Percentiles rank a stretch among this genome's conserved stretches.
These are phyloP conservation scores for Moelleriella libera DNA, from an alignment of 2,329 filamentous ascomycete genomes.

Conservation along the genomic window DNA sequence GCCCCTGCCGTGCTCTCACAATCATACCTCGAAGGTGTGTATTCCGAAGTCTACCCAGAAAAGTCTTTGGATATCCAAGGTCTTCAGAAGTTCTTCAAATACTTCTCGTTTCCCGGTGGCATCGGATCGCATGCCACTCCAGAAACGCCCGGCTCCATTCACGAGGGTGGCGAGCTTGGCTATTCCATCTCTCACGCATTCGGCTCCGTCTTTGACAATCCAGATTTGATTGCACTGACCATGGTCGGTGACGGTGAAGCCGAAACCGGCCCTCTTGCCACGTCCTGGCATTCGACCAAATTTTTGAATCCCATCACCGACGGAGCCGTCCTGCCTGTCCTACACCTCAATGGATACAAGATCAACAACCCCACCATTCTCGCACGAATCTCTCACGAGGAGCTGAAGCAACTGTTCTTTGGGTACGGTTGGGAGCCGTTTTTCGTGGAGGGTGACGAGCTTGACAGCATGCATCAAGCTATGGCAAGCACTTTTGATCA, in stretches of 20 bases:
- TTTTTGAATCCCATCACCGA: conserved; percentile 69
- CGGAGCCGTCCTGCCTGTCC: conserved; percentile 62
- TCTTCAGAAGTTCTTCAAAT: conserved; percentile 65
- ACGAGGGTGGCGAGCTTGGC: conserved; percentile 72
- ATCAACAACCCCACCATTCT: conserved; percentile 70
- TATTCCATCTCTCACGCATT: conserved; percentile 72
- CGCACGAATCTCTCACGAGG: conserved; percentile 59
- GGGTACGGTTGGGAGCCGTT: conserved; percentile 72
- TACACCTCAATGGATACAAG: conserved; percentile 75
- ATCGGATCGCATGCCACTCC: conserved; percentile 67
- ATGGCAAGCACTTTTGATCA: conserved; percentile 67
- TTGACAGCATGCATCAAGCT: conserved; percentile 65
- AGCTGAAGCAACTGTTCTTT: conserved; percentile 53
- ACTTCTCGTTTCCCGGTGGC: conserved; percentile 70
- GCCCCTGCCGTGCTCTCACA: conserved; percentile 65
- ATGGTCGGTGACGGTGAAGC: conserved; percentile 72
- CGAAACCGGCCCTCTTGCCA: conserved; percentile 68
- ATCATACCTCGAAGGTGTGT: conserved; percentile 64
- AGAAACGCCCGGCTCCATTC: conserved; percentile 63
- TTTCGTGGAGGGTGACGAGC: conserved; percentile 64
- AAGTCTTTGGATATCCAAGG: conserved; percentile 56
- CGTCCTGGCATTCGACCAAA: conserved; percentile 71
- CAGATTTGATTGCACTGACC: conserved; percentile 58
- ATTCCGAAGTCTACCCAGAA: conserved; percentile 64
- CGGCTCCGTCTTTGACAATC: conserved; percentile 62